Evolutionary conservation across 208 protist species (phyloP).

Genomic region (Willaertia magna): DNA sequence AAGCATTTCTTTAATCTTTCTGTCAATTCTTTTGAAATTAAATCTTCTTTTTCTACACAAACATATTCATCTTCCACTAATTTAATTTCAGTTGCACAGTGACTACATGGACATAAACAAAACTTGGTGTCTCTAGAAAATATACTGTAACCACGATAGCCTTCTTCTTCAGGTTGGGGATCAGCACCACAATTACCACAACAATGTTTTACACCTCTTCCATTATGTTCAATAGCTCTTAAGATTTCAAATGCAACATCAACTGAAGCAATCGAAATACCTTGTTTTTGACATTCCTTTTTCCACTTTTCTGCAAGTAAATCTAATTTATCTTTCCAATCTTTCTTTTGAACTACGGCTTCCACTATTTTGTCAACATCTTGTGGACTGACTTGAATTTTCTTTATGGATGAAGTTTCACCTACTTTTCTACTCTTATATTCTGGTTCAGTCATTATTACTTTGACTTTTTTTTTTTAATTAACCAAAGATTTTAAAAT

Average conservation of each 20-base stretch:
- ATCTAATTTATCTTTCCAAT: background rate
- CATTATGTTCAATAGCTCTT: background rate
- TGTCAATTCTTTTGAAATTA: background rate
- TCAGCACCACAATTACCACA: background rate
- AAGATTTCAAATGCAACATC: background rate
- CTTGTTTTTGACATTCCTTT: background rate
- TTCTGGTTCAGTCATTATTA: no score
- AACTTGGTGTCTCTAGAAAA: background rate
- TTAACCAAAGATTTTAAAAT: no score
- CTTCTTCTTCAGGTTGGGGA: background rate
- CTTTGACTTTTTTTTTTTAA: no score
- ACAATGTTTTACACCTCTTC: background rate
- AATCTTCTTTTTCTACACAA: no score
- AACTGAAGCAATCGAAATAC: background rate
- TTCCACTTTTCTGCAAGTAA: background rate
- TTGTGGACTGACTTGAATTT: background rate
- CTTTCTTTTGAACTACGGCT: background rate
- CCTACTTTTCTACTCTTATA: no score
- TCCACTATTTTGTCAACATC: background rate
- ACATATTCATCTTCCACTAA: background rate
- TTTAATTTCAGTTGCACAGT: background rate
- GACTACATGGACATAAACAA: background rate
- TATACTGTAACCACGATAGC: background rate
- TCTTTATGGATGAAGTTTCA: no score
- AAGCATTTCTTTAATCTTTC: background rate